These are phyloP conservation scores for Kuraishia hungarica DNA, from an alignment of 805 yeast genomes.

Conservation along the genomic window DNA sequence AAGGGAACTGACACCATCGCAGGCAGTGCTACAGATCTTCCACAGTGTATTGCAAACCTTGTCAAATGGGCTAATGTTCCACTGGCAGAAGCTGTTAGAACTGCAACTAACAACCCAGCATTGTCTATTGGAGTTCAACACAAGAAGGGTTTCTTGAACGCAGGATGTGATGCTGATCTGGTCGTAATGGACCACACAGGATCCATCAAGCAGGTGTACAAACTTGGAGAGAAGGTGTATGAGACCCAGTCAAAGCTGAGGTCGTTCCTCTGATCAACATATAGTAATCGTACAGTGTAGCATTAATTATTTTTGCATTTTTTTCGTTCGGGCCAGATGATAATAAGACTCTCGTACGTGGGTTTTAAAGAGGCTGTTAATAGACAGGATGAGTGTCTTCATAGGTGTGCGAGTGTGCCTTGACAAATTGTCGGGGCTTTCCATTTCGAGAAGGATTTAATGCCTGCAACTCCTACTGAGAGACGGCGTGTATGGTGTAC, in stretches of 20 bases:
- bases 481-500: no score
- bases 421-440: background rate
- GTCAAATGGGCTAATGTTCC: constrained; percentile 39
- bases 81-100: constrained; percentile 44
- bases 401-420: background rate
- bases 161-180: constrained; percentile 51
- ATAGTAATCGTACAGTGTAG: background rate
- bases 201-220: constrained; percentile 38
- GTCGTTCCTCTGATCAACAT: background rate
- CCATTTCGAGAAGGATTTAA: background rate
- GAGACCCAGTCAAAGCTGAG: constrained; percentile 1
- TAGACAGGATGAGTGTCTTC: background rate
- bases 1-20: constrained; percentile 52
- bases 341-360: background rate
- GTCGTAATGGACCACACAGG: constrained; percentile 36
- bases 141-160: constrained; percentile 39
- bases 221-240: constrained; percentile 32
- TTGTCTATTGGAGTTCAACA: constrained; percentile 32
- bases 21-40: constrained; percentile 50
- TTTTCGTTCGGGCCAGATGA: background rate
- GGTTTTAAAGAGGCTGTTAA: no score
- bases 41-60: constrained; percentile 41
- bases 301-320: background rate
- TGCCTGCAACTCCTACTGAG: no score
- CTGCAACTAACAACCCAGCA: constrained; percentile 49